Percentiles rank a stretch among this genome's conserved stretches.
Evolutionary conservation across 805 yeast species (phyloP).

Genomic region (Clavispora vitiphila): DNA sequence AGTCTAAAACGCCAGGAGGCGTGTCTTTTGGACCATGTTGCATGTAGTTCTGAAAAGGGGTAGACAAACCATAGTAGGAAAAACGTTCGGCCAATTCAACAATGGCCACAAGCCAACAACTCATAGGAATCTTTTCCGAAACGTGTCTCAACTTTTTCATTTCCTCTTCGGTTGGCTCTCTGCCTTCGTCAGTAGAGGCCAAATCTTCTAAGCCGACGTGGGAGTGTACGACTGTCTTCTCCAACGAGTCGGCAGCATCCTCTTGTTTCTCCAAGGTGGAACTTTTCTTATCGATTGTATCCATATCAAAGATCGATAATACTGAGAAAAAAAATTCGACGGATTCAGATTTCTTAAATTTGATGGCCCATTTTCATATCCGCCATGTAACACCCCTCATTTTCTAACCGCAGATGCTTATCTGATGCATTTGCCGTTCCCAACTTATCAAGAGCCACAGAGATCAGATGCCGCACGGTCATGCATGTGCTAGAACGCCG

Average conservation of each 20-base stretch:
- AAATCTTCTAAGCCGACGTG: constrained; percentile 8
- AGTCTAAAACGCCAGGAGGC: constrained; percentile 52
- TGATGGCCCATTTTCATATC: background rate
- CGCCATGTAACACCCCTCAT: background rate
- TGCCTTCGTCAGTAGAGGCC: constrained; percentile 25
- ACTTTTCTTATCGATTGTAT: background rate
- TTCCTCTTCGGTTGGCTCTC: constrained; percentile 52
- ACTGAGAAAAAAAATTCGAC: background rate
- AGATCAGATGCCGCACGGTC: background rate
- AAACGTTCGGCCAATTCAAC: constrained; percentile 81
- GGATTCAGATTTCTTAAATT: background rate
- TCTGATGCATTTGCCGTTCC: background rate
- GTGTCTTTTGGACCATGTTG: constrained; percentile 42
- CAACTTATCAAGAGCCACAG: background rate
- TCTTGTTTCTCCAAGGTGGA: background rate
- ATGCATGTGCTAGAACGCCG: background rate
- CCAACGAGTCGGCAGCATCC: too few species aligned
- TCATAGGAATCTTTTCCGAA: constrained; percentile 44
- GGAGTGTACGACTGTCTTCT: too few species aligned
- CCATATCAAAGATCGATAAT: background rate
- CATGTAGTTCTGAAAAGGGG: constrained; percentile 77
- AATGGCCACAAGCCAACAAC: constrained; percentile 61
- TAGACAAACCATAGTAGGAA: constrained; percentile 72
- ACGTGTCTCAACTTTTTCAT: constrained; percentile 48
- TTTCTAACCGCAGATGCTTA: background rate